Evolutionary conservation across 345 rosid species (phyloP), one percentile per base, ranked within the genome.

Genomic region (Aquilaria yunnanensis): DNA sequence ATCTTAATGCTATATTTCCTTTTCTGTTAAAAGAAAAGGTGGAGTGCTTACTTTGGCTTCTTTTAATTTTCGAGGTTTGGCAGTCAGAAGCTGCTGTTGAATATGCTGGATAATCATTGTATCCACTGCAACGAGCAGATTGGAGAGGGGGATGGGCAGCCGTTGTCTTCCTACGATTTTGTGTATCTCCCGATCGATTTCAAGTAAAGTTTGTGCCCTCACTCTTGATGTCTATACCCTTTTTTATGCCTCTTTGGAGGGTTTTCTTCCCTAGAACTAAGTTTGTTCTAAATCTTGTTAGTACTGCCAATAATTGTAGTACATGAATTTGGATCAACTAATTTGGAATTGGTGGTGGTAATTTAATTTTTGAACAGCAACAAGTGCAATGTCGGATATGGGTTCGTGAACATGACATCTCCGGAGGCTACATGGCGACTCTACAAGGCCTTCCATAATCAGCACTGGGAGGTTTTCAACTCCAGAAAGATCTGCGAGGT

Each of bases 361-460:
- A 7, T 55, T 2, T 2, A 14, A 12, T 34, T 11, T 51, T 49
- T 16, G 47, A 75, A 68, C 77, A 91, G 99, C 72, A 88, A 85
- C 83, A 85, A 88, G 58, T 87, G 99, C 77, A 94, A 88, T 69
- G 87, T 94, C 70, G 99, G 99, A 61, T 94, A 94, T 76, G 99
- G 96, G 65, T 94, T 94, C 68, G 99, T 88, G 76, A 94, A 94
- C 82, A 88, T 94, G 96, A 94, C 99, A 4, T 79, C 93, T 2
- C 86, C 96, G 6, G 75, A 72, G 72, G 99, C 91, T 5, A 80
- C 96, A 37, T 59, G 62, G 81, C 80, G 96, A 70, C 80, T 94
- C 2, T 85, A 86, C 85, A 85, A 87, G 64, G 90, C 91, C 0
- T 94, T 94, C 55, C 93, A 94, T 31, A 74, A 76, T 63, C 91